Evolutionary conservation across 495 filamentous ascomycete species (phyloP).

Genomic region (Hypoxylon fragiforme): DNA sequence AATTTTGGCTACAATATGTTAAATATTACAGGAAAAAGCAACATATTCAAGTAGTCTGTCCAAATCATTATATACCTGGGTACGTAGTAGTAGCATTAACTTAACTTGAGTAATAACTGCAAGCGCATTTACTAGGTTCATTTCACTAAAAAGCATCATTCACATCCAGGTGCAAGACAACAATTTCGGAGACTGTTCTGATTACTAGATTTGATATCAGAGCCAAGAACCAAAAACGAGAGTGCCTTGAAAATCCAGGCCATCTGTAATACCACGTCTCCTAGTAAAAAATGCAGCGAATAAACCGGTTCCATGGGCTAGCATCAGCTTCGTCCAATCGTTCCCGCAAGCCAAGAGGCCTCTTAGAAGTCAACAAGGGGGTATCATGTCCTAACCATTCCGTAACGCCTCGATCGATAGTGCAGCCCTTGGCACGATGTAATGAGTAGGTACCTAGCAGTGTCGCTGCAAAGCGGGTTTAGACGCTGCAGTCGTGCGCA

Average conservation of each 20-base stretch:
- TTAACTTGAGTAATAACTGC: not conserved
- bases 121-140: not conserved
- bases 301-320: constrained; percentile 11
- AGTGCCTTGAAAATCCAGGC: constrained; percentile 21
- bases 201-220: constrained; percentile 20
- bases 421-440: constrained; percentile 35
- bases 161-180: not conserved
- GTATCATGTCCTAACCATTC: constrained; percentile 43
- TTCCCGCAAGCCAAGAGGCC: constrained; percentile 21
- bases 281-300: constrained; percentile 10
- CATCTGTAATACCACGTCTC: constrained; percentile 25
- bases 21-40: too few species aligned
- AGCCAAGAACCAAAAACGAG: constrained; percentile 31
- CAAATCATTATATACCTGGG: too few species aligned
- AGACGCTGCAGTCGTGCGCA: constrained; percentile 9
- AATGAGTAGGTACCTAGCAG: constrained; percentile 23
- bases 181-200: constrained; percentile 23
- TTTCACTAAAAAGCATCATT: not conserved
- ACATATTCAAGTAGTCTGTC: too few species aligned
- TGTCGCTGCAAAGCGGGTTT: constrained; percentile 14
- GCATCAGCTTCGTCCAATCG: constrained; percentile 8
- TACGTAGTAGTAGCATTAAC: too few species aligned
- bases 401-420: constrained; percentile 40
- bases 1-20: too few species aligned
- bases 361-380: constrained; percentile 34